Conservation (phyloP, 306 rosid genomes). For the Castanea crenata region DNA sequence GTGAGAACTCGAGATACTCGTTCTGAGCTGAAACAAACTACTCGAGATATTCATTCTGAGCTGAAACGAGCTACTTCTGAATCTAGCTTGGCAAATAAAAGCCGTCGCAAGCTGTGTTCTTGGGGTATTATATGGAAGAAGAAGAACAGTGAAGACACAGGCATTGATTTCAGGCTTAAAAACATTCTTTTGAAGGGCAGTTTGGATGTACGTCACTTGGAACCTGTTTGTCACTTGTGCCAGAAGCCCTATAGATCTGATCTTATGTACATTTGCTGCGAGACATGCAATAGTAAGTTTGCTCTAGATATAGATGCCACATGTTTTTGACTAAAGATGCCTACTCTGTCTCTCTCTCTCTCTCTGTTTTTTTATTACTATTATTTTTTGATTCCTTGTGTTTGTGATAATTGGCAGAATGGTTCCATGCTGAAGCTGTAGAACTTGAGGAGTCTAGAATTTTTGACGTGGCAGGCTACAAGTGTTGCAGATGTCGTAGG, state of each 20-base stretch:
- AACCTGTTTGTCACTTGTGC: constrained; percentile 76
- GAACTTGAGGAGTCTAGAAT: constrained; percentile 81
- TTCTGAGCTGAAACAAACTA: constrained; percentile 38
- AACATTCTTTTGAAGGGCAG: constrained; percentile 71
- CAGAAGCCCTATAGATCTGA: constrained; percentile 64
- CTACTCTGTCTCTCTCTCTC: not conserved
- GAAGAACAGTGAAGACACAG: constrained; percentile 51
- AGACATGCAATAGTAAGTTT: constrained; percentile 71
- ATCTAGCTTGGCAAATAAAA: constrained; percentile 40
- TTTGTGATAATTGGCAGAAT: constrained; percentile 56
- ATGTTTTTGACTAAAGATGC: not conserved
- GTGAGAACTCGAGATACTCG: constrained; percentile 35
- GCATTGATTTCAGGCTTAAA: constrained; percentile 54
- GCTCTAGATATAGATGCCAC: constrained; percentile 5
- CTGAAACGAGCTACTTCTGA: constrained; percentile 44
- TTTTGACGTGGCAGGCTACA: constrained; percentile 64
- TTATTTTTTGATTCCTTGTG: not conserved
- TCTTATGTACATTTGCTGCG: constrained; percentile 81
- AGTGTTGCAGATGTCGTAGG: constrained; percentile 95
- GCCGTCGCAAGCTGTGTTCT: constrained; percentile 44
- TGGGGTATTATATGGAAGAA: constrained; percentile 95
- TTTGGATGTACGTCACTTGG: constrained; percentile 27
- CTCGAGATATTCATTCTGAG: constrained; percentile 35
- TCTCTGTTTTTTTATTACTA: not conserved
- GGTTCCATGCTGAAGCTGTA: constrained; percentile 97